These are phyloP conservation scores for Arabis alpina DNA, from an alignment of 345 rosid genomes.

Conservation along the genomic window DNA sequence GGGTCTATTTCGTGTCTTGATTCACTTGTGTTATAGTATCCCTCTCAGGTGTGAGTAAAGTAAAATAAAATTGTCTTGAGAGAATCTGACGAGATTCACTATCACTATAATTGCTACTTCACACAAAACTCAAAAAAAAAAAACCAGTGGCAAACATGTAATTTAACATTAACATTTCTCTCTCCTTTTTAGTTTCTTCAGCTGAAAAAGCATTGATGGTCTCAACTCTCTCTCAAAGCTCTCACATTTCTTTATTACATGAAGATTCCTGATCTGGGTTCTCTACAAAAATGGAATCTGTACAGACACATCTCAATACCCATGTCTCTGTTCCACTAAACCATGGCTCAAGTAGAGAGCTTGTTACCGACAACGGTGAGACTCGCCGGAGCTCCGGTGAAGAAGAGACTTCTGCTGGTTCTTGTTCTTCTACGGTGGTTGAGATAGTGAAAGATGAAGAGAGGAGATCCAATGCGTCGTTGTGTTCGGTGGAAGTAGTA, in stretches of 20 bases:
- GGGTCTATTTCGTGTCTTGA: neutral
- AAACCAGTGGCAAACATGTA: slow-evolving; percentile 24
- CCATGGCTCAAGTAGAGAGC: slow-evolving; percentile 14
- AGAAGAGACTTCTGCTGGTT: neutral
- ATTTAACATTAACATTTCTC: slow-evolving; percentile 1
- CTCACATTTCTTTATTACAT: slow-evolving; percentile 40
- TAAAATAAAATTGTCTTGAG: neutral
- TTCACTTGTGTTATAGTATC: neutral
- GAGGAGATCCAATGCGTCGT: slow-evolving; percentile 61
- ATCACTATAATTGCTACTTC: neutral
- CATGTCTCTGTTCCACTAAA: slow-evolving; percentile 30
- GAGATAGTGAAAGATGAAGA: slow-evolving; percentile 50
- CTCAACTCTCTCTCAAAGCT: slow-evolving; percentile 15
- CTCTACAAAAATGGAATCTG: slow-evolving; percentile 51
- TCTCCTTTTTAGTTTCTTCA: neutral
- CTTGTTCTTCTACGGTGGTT: neutral
- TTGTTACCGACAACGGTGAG: neutral
- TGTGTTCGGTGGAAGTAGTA: slow-evolving; percentile 57
- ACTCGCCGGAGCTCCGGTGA: slow-evolving; percentile 15
- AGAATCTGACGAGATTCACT: slow-evolving; percentile 24
- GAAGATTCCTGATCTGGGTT: slow-evolving; percentile 54
- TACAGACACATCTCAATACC: slow-evolving; percentile 45
- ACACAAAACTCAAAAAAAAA: slow-evolving; percentile 31
- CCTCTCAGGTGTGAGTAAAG: neutral
- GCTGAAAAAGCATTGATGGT: slow-evolving; percentile 48